Conservation (phyloP, 1,284 basidiomycete genomes). For the Cutaneotrichosporon cyanovorans region DNA sequence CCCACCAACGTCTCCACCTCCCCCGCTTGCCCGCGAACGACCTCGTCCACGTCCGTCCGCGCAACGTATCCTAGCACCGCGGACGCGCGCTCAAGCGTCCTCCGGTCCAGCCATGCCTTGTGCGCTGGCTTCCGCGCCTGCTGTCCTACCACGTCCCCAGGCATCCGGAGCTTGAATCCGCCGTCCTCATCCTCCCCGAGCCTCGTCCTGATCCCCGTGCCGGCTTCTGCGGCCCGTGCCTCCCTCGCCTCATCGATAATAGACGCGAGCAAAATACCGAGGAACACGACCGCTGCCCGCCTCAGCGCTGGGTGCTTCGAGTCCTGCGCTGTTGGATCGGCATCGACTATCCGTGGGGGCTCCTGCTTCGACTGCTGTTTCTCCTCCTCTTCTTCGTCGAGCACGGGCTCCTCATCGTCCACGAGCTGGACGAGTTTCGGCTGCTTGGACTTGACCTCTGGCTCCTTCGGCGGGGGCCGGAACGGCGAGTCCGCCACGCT, state of each 20-base stretch:
- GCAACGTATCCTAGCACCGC: slow-evolving; percentile 64
- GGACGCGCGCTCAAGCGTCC: slow-evolving; percentile 52
- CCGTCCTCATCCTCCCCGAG: no score
- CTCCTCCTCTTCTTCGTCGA: slow-evolving; percentile 13
- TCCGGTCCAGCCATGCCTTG: slow-evolving; percentile 7
- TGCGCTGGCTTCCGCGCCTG: slow-evolving; percentile 25
- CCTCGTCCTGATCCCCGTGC: no score
- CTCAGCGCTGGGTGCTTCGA: slow-evolving; percentile 69
- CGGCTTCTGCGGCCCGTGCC: no score
- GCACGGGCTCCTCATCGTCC: slow-evolving; percentile 18
- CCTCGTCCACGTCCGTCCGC: slow-evolving; percentile 62
- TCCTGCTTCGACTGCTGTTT: slow-evolving; percentile 4
- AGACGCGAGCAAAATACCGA: slow-evolving; percentile 58
- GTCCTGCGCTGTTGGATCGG: slow-evolving; percentile 51
- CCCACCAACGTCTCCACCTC: slow-evolving; percentile 50
- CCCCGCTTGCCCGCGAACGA: slow-evolving; percentile 69
- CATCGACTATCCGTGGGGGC: slow-evolving; percentile 47
- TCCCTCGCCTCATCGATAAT: slow-evolving; percentile 5
- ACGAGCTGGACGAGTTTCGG: slow-evolving; percentile 11
- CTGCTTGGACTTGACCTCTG: neutral
- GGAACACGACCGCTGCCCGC: slow-evolving; percentile 71
- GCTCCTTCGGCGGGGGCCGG: slow-evolving; percentile 1
- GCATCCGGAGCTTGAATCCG: slow-evolving; percentile 16
- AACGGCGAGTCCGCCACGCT: slow-evolving; percentile 39
- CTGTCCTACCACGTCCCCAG: neutral